Percentiles rank a stretch among this genome's conserved stretches.
Conservation (phyloP, 495 filamentous ascomycete species). For the Podospora fimiseda region DNA sequence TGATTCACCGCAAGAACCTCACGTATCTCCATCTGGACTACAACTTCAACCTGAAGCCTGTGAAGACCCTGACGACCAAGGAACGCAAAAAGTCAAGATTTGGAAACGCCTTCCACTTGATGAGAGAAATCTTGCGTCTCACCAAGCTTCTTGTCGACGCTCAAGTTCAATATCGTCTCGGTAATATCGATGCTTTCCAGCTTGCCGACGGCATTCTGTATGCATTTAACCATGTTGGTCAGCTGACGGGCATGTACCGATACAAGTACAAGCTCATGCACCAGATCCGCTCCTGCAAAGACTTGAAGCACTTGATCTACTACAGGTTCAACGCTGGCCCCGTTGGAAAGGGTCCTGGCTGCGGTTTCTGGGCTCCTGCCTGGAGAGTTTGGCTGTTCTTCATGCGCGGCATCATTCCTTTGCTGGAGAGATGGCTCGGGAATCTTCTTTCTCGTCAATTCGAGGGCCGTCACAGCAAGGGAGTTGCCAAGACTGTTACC, state of each 20-base stretch:
- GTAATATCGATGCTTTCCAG: slow-evolving; percentile 99
- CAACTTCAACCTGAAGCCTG: slow-evolving; percentile 99
- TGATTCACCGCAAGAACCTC: slow-evolving; percentile 97
- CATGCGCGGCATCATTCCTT: slow-evolving; percentile 95
- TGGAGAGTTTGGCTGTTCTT: slow-evolving; percentile 99
- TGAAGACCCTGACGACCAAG: slow-evolving; percentile 98
- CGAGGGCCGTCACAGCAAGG: slow-evolving; percentile 97
- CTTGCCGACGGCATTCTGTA: slow-evolving; percentile 97
- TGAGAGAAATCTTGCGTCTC: slow-evolving; percentile 96
- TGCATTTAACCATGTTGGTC: slow-evolving; percentile 98
- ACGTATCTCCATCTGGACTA: slow-evolving; percentile 99
- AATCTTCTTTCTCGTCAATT: slow-evolving; percentile 97
- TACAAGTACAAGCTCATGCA: slow-evolving; percentile 99
- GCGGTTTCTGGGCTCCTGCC: slow-evolving; percentile 98
- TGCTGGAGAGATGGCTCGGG: slow-evolving; percentile 95
- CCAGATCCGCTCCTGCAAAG: slow-evolving; percentile 98
- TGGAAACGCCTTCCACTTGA: slow-evolving; percentile 98
- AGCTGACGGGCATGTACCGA: slow-evolving; percentile 98
- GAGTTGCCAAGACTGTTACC: slow-evolving; percentile 97
- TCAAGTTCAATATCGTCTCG: slow-evolving; percentile 95
- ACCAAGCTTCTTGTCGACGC: slow-evolving; percentile 99
- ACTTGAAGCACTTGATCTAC: slow-evolving; percentile 98
- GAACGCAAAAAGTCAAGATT: slow-evolving; percentile 99
- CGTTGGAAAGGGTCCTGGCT: slow-evolving; percentile 96
- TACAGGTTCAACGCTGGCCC: slow-evolving; percentile 98